A percentile compares a stretch with the other conserved stretches of the same genome.
phyloP scores from a whole-genome alignment of 2,329 filamentous ascomycete genomes.

The Trichoderma semiorbis region DNA sequence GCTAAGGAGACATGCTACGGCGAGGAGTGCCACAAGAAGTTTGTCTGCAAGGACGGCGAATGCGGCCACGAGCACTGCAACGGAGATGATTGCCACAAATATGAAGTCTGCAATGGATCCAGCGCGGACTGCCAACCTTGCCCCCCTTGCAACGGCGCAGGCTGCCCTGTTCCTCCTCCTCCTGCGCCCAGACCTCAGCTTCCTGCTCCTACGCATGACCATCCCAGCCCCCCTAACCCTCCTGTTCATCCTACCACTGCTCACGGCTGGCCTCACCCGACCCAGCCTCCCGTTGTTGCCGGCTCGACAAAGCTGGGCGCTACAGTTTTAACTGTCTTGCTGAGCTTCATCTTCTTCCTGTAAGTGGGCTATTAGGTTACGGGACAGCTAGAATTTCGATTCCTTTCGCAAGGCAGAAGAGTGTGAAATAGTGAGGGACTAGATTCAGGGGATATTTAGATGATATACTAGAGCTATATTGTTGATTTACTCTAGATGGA shows the following conservation, averaged over 20 bases:
- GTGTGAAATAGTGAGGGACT: background rate
- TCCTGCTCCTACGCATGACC: background rate
- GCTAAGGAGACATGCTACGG: constrained; percentile 27
- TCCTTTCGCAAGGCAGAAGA: background rate
- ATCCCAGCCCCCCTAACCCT: background rate
- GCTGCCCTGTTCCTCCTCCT: constrained; percentile 21
- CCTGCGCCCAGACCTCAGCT: constrained; percentile 16
- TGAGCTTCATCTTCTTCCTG: constrained; percentile 27
- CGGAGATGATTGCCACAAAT: constrained; percentile 30
- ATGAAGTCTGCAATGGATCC: constrained; percentile 26
- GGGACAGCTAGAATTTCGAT: background rate
- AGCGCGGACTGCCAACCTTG: constrained; percentile 26
- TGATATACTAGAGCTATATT: background rate
- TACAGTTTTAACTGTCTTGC: constrained; percentile 21
- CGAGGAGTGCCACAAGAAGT: constrained; percentile 33
- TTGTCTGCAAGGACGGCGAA: constrained; percentile 31
- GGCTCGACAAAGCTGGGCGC: constrained; percentile 27
- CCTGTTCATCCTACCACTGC: background rate
- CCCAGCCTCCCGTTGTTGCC: constrained; percentile 23
- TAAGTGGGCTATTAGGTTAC: constrained; percentile 18
- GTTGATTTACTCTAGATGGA: background rate
- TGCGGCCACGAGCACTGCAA: constrained; percentile 32
- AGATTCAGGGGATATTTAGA: background rate
- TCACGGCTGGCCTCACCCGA: background rate
- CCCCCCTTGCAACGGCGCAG: constrained; percentile 21